Conservation (phyloP, 257 asterid species). For the Haberlea rhodopensis region DNA sequence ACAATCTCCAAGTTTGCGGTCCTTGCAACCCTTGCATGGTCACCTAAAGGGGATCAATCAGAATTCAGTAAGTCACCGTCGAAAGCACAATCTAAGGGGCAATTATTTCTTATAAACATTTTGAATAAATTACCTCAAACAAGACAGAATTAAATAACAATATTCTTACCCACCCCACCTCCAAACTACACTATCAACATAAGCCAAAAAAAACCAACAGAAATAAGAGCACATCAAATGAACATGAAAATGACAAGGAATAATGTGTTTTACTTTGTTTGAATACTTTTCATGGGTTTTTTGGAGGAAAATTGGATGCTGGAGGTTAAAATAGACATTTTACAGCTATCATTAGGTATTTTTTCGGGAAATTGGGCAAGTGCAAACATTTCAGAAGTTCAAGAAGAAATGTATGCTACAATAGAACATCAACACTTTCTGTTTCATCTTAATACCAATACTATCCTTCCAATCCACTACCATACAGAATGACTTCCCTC, state of each 20-base stretch:
- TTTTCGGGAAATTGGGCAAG: neutral
- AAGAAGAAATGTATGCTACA: neutral
- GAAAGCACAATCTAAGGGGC: slow-evolving; percentile 15
- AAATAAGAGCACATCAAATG: neutral
- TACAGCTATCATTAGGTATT: neutral
- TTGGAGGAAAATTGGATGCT: neutral
- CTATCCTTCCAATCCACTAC: neutral
- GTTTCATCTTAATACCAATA: no score
- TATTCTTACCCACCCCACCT: neutral
- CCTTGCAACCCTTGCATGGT: slow-evolving; percentile 99
- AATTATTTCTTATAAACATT: neutral
- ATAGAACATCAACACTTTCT: neutral
- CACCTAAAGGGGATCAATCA: slow-evolving; percentile 46
- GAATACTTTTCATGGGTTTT: no score
- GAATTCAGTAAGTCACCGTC: slow-evolving; percentile 15
- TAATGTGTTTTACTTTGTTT: neutral
- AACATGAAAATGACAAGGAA: neutral
- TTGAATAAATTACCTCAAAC: neutral
- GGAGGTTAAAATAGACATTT: neutral
- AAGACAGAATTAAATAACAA: neutral
- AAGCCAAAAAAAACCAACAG: neutral
- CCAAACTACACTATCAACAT: neutral
- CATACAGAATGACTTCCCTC: neutral
- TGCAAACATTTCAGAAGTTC: neutral
- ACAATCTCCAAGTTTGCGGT: slow-evolving; percentile 92